Evolutionary conservation across 805 yeast species (phyloP), one percentile per base, ranked within the genome.

Genomic region (Myxozyma neglecta): DNA sequence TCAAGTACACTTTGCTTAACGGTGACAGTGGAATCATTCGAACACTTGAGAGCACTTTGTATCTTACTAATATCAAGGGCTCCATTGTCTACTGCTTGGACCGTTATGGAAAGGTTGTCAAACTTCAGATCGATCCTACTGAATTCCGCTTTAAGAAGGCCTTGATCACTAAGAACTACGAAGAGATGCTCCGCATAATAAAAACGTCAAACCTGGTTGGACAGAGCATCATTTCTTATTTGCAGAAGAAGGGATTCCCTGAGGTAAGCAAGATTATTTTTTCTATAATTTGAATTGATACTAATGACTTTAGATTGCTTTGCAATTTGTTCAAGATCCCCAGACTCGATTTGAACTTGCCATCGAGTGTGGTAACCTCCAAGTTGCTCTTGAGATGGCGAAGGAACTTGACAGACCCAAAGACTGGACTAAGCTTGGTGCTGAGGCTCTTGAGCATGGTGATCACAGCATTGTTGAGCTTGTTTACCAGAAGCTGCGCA

Each of bases 131-230:
- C 69, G 99, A 94, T 74, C 97, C 98, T 45, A 93, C 98, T 39
- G 99, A 94, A 78, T 94, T 89, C 79, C 84, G 97, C 71, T 94
- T 94, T 83, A 94, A 94, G 80, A 88, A 86, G 72, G 96, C 99
- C 8, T 80, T 94, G 68, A 88, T 93, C 46, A 90, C 87, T 78
- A 88, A 87, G 74, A 90, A 94, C 75, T 93, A 90, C 78, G 85
- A 84, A 68, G 99, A 94, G 76, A 98, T 94, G 18, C 81, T 92
- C 68, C 84, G 97, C 68, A 85, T 94, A 68, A 94, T 94, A 75
- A 86, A 85, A 72, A 85, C 83, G 61, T 92, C 98, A 24, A 91
- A 89, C 71, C 81, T 94, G 72, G 99, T 94, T 56, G 99, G 99
- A 67, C 97, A 96, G 79, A 90, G 92, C 74, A 94, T 94, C 72